Base-by-base conservation (phyloP, 148 eudicot genomes). In the Chenopodium quinoa region DNA sequence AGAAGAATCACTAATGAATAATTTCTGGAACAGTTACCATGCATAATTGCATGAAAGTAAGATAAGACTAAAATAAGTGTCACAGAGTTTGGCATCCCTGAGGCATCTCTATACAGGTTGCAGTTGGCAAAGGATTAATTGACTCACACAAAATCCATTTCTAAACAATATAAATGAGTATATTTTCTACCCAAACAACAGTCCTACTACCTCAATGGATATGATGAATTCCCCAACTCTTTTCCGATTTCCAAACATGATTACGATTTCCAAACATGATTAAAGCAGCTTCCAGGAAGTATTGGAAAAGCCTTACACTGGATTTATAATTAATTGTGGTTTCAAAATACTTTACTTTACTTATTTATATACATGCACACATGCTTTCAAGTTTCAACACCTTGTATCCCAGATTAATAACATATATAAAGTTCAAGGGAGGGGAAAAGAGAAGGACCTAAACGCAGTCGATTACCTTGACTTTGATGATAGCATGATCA, bases 401-500 rank as follows among this genome's bases (percentile, higher is more conserved):
- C 19, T 48, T 7, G 67, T 58, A 58, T 7, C 0, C 7, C 4
- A 5, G 22, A 37, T 62, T 13, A 2, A 44, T 5, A 13, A 16
- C 29, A 34, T 34, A 34, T 60, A 71, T 22, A 50, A 52, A 48
- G 27, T 52, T 32, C 16, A 22, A 16, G 23, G 22, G 8, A 14
- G 19, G 44, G 6, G 27, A 29, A 19, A 73, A 4, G 20, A 50
- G 70, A 23, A 10, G n/a, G 29, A 14, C 11, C 13, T 9, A 27
- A 31, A 75, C 56, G n/a, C 10, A 82, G 71, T 16, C 19, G 75
- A 79, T 81, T 87, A 96, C 99, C 98, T 96, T 96, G 78, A 96
- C 95, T 71, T 93, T 80, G 82, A 96, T 90, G 46, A 96, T 90
- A 80, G 99, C 97, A 90, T 96, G 98, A 86, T 96, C 99, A 79